Conservation (phyloP, 1,284 basidiomycete genomes). For the Boletus sp. region DNA sequence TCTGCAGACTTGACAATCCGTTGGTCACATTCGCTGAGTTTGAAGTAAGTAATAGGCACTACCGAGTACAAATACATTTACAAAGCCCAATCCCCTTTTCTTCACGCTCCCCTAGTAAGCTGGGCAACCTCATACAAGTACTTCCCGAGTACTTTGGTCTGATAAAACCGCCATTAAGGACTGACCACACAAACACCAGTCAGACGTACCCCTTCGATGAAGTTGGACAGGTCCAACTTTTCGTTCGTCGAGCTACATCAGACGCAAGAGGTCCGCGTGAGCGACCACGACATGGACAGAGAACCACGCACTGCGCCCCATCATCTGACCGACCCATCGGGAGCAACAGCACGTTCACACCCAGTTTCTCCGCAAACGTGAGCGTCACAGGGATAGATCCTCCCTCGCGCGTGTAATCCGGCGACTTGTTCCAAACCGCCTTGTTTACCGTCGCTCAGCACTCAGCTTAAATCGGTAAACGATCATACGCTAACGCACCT, state of each 20-base stretch:
- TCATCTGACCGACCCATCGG: constrained; percentile 95
- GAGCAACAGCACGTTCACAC: constrained; percentile 78
- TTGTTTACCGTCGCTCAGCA: constrained; percentile 29
- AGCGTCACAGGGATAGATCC: constrained; percentile 96
- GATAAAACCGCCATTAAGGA: constrained; percentile 6
- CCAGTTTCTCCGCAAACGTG: constrained; percentile 88
- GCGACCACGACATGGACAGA: not conserved
- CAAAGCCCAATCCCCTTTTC: not conserved
- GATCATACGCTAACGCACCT: constrained; percentile 38
- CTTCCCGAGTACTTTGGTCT: constrained; percentile 77
- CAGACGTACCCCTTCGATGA: constrained; percentile 75
- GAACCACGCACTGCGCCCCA: constrained; percentile 73
- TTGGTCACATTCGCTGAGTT: constrained; percentile 24
- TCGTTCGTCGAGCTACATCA: constrained; percentile 82
- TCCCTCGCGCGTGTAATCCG: constrained; percentile 91
- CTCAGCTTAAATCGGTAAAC: not conserved
- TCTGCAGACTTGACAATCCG: not conserved
- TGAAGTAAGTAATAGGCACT: constrained; percentile 1
- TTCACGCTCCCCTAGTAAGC: constrained; percentile 23
- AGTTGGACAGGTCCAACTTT: constrained; percentile 93
- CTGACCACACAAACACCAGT: not conserved
- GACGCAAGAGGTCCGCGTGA: not conserved
- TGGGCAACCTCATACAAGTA: constrained; percentile 78
- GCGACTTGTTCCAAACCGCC: constrained; percentile 77
- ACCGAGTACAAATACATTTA: constrained; percentile 4